phyloP scores from a whole-genome alignment of 2,329 filamentous ascomycete genomes.

The Trichoderma sp. region DNA sequence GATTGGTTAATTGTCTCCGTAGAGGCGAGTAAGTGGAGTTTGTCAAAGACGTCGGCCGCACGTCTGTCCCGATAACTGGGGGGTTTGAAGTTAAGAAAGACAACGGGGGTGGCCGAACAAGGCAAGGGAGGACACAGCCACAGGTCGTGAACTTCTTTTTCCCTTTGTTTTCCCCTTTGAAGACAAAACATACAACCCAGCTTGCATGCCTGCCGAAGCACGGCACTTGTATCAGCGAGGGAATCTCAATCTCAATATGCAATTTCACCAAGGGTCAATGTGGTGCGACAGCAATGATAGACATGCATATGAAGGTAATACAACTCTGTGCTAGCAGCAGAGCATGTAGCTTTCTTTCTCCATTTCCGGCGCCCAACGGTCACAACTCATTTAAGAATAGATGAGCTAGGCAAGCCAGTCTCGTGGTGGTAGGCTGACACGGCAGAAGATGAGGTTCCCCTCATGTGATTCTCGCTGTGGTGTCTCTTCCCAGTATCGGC shows the following conservation, averaged over 20 bases:
- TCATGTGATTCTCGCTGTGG: conserved; percentile 8
- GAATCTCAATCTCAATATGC: not conserved
- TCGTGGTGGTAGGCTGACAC: conserved; percentile 7
- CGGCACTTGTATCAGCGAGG: not conserved
- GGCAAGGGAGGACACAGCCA: conserved; percentile 4
- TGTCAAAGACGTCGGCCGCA: conserved; percentile 14
- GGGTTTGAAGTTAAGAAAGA: not conserved
- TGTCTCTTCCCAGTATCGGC: not conserved
- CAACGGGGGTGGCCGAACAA: not conserved
- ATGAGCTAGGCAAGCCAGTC: not conserved
- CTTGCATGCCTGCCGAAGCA: not conserved
- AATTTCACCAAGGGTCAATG: conserved; percentile 5
- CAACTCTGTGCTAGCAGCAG: not conserved
- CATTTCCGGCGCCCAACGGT: not conserved
- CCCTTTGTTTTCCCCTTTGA: not conserved
- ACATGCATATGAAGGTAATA: not conserved
- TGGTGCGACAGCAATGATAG: conserved; percentile 13
- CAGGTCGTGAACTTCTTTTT: conserved; percentile 5
- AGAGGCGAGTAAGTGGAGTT: conserved; percentile 7
- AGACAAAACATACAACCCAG: not conserved
- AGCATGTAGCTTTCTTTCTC: not conserved
- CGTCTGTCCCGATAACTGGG: conserved; percentile 8
- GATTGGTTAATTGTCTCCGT: conserved; percentile 17
- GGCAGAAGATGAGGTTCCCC: not conserved
- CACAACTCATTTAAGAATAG: not conserved